Evolutionary conservation across 495 filamentous ascomycete genomes (phyloP), one percentile per base, ranked within the genome.

Genomic region (Neohortaea acidophila): DNA sequence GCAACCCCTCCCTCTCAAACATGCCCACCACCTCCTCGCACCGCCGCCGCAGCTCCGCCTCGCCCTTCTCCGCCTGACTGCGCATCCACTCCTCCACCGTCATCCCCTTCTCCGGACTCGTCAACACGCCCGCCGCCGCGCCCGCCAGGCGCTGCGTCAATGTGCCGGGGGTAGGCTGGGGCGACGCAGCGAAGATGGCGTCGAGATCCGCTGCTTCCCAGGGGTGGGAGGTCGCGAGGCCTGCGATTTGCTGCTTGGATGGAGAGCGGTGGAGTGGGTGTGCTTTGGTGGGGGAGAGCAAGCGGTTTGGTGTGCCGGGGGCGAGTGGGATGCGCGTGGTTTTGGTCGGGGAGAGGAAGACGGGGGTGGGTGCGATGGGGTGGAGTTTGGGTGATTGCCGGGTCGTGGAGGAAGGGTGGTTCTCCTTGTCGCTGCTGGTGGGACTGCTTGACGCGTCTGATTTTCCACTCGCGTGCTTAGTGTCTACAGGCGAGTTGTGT

Each of bases 61-160:
- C 84, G 1, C 77, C 84, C 45, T 73, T 63, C 48, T 69, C 68
- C 3, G 87, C 86, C 52, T 85, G 87, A 61, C 70, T 72, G 37
- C 68, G 61, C 30, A 97, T 77, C 89, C 89, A 97, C 58, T 93
- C 76, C 55, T 91, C 81, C 2, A 96, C 84, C 0, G 74, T 83
- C 83, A 97, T 86, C 26, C 69, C 70, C 64, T 79, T 84, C 63
- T 94, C 87, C 0, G 74, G 74, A 44, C 66, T 79, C 1, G 72
- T 76, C 44, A 97, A 56, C n/a, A 68, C 25, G 20, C 47, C 38
- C 30, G 38, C 36, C 20, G 41, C 10, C 19, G 62, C 65, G 43
- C 68, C 70, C 7, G 52, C 54, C 36, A 68, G 55, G 0, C 58
- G 44, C 2, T 60, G 63, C 9, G 45, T 41, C 6, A 64, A 36